These are phyloP conservation scores for Zea mays DNA, from an alignment of 176 grass and related monocot species.

Conservation along the genomic window DNA sequence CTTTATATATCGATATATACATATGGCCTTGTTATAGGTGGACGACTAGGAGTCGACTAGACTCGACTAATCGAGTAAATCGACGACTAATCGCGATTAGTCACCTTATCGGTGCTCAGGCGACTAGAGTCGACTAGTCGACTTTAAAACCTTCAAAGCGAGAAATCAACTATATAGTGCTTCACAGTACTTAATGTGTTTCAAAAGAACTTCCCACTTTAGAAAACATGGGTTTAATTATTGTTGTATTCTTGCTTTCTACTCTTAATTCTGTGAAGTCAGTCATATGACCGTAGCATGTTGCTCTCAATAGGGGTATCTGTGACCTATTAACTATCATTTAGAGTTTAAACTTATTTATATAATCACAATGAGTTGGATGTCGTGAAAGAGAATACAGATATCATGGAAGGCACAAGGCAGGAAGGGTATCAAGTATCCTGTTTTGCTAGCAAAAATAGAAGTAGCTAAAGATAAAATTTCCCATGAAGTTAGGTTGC, in stretches of 20 bases:
- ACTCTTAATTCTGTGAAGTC: neutral
- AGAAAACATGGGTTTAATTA: neutral
- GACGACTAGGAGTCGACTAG: too few relatives aligned
- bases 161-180: neutral
- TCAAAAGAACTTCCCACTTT: neutral
- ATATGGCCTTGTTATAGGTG: too few relatives aligned
- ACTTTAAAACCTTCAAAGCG: too few relatives aligned
- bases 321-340: neutral
- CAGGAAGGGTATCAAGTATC: neutral
- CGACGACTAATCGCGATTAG: too few relatives aligned
- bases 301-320: neutral
- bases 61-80: too few relatives aligned
- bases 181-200: neutral
- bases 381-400: neutral
- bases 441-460: neutral
- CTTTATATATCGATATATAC: too few relatives aligned
- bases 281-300: neutral
- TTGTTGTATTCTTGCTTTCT: neutral
- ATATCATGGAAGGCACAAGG: too few relatives aligned
- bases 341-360: conserved; percentile 4
- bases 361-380: neutral
- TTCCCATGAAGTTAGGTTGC: neutral
- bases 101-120: too few relatives aligned
- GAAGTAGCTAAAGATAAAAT: neutral
- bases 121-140: too few relatives aligned